Evolutionary conservation across 257 asterid genomes (phyloP).

Genomic region (Scutellaria galericulata): DNA sequence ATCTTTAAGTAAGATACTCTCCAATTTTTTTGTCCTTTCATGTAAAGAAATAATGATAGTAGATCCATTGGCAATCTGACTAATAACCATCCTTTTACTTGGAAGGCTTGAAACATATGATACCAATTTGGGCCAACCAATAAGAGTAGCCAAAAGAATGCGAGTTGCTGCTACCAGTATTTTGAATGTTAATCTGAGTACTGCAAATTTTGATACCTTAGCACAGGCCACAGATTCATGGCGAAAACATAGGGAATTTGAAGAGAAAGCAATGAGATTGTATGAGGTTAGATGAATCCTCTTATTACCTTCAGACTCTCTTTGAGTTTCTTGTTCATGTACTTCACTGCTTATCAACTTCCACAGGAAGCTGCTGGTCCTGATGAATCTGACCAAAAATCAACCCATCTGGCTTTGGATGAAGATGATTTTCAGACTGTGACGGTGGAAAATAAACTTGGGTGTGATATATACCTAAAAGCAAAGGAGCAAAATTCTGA

Average conservation of each 20-base stretch:
- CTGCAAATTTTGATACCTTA: slow-evolving; percentile 81
- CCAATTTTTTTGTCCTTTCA: slow-evolving; percentile 21
- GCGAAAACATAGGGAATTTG: slow-evolving; percentile 91
- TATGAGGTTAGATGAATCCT: slow-evolving; percentile 57
- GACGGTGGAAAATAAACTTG: slow-evolving; percentile 90
- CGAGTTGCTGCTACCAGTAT: slow-evolving; percentile 86
- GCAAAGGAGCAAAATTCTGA: slow-evolving; percentile 61
- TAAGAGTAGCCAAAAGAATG: slow-evolving; percentile 75
- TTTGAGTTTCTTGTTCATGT: slow-evolving; percentile 23
- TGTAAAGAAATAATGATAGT: background rate
- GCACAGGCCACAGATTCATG: slow-evolving; percentile 82
- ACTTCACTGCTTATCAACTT: slow-evolving; percentile 35
- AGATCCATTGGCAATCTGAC: slow-evolving; percentile 28
- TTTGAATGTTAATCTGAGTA: slow-evolving; percentile 82
- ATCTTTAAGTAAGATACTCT: slow-evolving; percentile 74
- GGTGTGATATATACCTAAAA: slow-evolving; percentile 81
- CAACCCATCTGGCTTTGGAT: slow-evolving; percentile 75
- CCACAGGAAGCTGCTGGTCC: slow-evolving; percentile 67
- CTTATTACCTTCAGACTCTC: slow-evolving; percentile 14
- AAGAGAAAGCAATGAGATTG: slow-evolving; percentile 78
- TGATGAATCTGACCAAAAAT: slow-evolving; percentile 54
- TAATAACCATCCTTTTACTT: slow-evolving; percentile 38
- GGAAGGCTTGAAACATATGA: slow-evolving; percentile 93
- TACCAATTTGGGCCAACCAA: slow-evolving; percentile 59
- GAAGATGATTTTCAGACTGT: slow-evolving; percentile 87